Base-by-base conservation (phyloP, 371 early-diverging fungal genomes). In the Circinella umbellata region DNA sequence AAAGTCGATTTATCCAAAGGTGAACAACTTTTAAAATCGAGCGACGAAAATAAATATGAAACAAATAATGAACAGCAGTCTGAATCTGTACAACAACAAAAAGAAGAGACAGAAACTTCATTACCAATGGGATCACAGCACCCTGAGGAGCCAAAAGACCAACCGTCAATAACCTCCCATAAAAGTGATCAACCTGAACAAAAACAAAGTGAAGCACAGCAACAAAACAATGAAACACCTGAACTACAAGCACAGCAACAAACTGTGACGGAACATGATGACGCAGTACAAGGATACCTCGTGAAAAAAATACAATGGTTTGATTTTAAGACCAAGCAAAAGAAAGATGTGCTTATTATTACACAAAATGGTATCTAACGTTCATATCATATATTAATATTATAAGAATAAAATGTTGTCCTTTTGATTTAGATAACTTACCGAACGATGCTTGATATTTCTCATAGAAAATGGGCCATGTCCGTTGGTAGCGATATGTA, bases 401-500 rank as follows among this genome's bases (percentile, higher is more conserved):
- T 27, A 27, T 27, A 2, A 27, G 27, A 27, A 27, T 27, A 27
- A 27, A 2, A 27, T 27, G 27, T 27, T 27, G 27, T 27, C 27
- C 2, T 27, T 27, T 27, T 27, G 27, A 61, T 67, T 53, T 18
- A 15, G 4, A n/a, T 36, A 4, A 27, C 9, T 14, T 18, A 11
- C 11, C 46, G 8, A 20, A 63, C 51, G 65, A 70, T 63, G 49
- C 35, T 36, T 62, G 38, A 34, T 63, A 37, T 20, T 37, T 42
- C 38, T 11, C 47, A 42, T 66, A 88, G 89, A 90, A 67, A 96
- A 97, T 77, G 96, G 97, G 0, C 97, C 97, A 0, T 97, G 97
- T 75, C 97, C 97, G 18, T 73, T 97, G 60, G 84, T 96, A 0
- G 94, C 96, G 8, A 85, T 97, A 13, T 88, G 91, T 67, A 97